Evolutionary conservation across 192 early-diverging fungal species (phyloP).

Genomic region (Coemansia asiatica): DNA sequence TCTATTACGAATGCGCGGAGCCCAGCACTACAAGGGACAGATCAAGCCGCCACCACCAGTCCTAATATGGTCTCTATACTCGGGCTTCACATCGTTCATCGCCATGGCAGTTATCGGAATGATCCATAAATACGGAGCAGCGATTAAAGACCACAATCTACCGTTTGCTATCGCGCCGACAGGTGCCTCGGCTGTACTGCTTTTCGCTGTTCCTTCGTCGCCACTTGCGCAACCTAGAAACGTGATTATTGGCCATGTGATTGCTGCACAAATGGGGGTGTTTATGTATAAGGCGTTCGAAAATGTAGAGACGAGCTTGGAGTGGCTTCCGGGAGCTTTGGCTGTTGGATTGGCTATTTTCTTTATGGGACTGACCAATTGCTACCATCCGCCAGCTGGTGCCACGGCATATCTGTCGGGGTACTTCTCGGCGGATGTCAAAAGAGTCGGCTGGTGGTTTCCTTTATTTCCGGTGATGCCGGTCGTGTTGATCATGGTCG

Average conservation of each 20-base stretch:
- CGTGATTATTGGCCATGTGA: conserved; percentile 38
- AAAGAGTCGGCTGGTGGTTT: conserved; percentile 51
- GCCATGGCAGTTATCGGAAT: conserved; percentile 26
- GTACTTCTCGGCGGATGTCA: conserved; percentile 17
- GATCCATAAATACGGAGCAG: conserved; percentile 45
- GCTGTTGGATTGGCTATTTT: conserved; percentile 43
- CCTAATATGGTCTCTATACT: conserved; percentile 36
- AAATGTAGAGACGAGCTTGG: conserved; percentile 25
- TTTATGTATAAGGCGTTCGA: conserved; percentile 45
- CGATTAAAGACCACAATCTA: conserved; percentile 38
- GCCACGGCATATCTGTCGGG: conserved; percentile 48
- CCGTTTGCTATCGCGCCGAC: conserved; percentile 51
- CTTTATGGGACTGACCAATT: conserved; percentile 47
- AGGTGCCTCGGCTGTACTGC: conserved; percentile 45
- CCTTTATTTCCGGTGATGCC: conserved; percentile 47
- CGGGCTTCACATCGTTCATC: conserved; percentile 41
- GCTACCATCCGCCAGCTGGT: conserved; percentile 53
- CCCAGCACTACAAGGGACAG: conserved; percentile 29
- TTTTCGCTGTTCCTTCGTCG: conserved; percentile 41
- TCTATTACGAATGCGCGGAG: conserved; percentile 38
- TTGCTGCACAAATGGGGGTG: conserved; percentile 38
- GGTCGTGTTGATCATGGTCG: conserved; percentile 35
- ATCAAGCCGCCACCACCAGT: conserved; percentile 27
- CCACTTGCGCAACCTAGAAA: conserved; percentile 51
- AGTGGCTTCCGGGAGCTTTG: conserved; percentile 47